These are phyloP conservation scores for Pythium oligandrum DNA, from an alignment of 352 stramenopile genomes.

Conservation along the genomic window DNA sequence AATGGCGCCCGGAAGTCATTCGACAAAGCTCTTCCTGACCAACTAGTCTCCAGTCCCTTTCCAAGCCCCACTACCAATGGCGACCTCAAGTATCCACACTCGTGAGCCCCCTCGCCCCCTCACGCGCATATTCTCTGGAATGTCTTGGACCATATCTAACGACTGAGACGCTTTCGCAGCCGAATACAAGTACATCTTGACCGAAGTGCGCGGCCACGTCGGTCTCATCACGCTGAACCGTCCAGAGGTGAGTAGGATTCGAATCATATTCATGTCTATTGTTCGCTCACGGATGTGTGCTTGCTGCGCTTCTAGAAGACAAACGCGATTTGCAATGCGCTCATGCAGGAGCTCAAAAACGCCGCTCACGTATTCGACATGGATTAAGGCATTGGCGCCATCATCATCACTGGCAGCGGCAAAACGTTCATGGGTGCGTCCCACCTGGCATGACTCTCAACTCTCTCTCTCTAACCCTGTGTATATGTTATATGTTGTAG, in stretches of 20 bases:
- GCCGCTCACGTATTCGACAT: conserved; percentile 90
- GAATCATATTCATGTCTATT: background rate
- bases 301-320: conserved; percentile 54
- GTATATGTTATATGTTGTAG: conserved; percentile 16
- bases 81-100: conserved; percentile 19
- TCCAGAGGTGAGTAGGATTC: conserved; percentile 68
- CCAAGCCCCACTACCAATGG: conserved; percentile 30
- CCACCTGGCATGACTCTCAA: too few species aligned
- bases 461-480: too few species aligned
- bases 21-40: conserved; percentile 12
- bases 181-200: conserved; percentile 85
- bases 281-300: too few species aligned
- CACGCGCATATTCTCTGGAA: background rate
- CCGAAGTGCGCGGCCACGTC: conserved; percentile 86
- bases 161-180: conserved; percentile 19
- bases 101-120: conserved; percentile 49
- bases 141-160: too few species aligned
- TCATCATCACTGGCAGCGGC: conserved; percentile 95
- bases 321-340: conserved; percentile 94
- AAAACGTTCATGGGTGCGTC: conserved; percentile 91
- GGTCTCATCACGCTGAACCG: conserved; percentile 95
- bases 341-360: conserved; percentile 95
- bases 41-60: conserved; percentile 25
- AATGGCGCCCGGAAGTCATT: conserved; percentile 5
- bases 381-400: conserved; percentile 90